Evolutionary conservation across 306 rosid species (phyloP).

Genomic region (Vigna nakashimae): DNA sequence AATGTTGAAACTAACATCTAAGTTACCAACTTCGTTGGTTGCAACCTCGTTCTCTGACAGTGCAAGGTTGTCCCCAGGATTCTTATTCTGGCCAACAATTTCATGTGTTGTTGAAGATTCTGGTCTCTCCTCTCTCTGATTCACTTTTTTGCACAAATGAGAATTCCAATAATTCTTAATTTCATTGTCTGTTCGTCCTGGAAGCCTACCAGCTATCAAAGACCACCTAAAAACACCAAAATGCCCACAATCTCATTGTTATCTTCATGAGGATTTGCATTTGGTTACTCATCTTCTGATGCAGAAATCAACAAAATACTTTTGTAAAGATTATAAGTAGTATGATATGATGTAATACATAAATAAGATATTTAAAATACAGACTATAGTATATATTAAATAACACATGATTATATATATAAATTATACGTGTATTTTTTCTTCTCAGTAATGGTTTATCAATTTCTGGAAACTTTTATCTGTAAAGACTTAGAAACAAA

Average conservation of each 20-base stretch:
- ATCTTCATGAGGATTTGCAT: background rate
- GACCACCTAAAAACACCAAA: constrained; percentile 63
- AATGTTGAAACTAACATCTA: constrained; percentile 52
- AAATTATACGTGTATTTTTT: too few species aligned
- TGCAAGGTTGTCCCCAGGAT: constrained; percentile 27
- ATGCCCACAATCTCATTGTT: background rate
- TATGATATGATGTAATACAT: too few species aligned
- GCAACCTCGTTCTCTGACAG: constrained; percentile 24
- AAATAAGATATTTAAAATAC: too few species aligned
- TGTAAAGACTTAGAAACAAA: background rate
- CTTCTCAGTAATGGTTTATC: too few species aligned
- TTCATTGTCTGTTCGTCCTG: constrained; percentile 79
- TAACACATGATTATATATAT: too few species aligned
- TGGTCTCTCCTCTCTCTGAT: constrained; percentile 29
- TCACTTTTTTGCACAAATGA: constrained; percentile 70
- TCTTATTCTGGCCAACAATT: constrained; percentile 14
- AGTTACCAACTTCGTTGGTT: constrained; percentile 14
- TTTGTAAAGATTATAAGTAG: too few species aligned
- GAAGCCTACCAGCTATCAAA: constrained; percentile 76
- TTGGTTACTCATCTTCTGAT: background rate
- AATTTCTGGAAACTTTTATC: too few species aligned
- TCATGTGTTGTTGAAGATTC: constrained; percentile 39
- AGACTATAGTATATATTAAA: too few species aligned
- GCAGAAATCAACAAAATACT: background rate
- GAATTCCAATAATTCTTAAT: constrained; percentile 81